Evolutionary conservation across 148 eudicot genomes (phyloP).

Genomic region (Nepenthes gracilis): DNA sequence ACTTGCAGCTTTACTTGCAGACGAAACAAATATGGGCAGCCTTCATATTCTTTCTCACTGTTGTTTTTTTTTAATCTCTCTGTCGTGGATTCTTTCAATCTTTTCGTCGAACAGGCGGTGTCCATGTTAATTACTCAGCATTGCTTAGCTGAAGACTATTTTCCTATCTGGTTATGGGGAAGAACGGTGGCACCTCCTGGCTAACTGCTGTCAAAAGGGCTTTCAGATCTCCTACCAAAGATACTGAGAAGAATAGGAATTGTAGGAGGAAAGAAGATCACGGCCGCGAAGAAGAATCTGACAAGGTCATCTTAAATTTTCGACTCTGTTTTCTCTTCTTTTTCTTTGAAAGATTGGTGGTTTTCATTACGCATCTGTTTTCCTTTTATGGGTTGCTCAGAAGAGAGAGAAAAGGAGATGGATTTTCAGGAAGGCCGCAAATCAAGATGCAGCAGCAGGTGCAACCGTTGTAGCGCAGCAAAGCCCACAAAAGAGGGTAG

Average conservation of each 20-base stretch:
- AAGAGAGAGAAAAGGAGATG: slow-evolving; percentile 34
- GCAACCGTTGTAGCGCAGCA: not conserved
- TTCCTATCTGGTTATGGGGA: slow-evolving; percentile 8
- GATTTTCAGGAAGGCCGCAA: slow-evolving; percentile 28
- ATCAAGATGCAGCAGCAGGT: slow-evolving; percentile 7
- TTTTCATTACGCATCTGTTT: not conserved
- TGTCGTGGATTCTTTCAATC: too few relatives aligned
- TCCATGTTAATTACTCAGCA: too few relatives aligned
- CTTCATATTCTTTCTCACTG: too few relatives aligned
- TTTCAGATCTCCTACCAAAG: slow-evolving; percentile 43
- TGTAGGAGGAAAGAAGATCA: slow-evolving; percentile 16
- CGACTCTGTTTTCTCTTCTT: not conserved
- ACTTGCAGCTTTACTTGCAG: too few relatives aligned
- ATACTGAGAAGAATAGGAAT: slow-evolving; percentile 3
- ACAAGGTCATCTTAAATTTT: slow-evolving; percentile 14
- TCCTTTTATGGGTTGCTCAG: slow-evolving; percentile 10
- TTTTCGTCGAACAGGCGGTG: too few relatives aligned
- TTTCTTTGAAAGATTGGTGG: not conserved
- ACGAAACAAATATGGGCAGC: too few relatives aligned
- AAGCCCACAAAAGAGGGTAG: slow-evolving; percentile 1
- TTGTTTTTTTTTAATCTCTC: too few relatives aligned
- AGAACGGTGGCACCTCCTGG: slow-evolving; percentile 25
- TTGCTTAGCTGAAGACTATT: too few relatives aligned
- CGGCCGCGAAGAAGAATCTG: slow-evolving; percentile 16
- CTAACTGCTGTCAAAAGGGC: slow-evolving; percentile 40